Percentiles rank a stretch among this genome's conserved stretches.
Evolutionary conservation across 2,329 filamentous ascomycete genomes (phyloP).

Genomic region (Cercospora sojina): DNA sequence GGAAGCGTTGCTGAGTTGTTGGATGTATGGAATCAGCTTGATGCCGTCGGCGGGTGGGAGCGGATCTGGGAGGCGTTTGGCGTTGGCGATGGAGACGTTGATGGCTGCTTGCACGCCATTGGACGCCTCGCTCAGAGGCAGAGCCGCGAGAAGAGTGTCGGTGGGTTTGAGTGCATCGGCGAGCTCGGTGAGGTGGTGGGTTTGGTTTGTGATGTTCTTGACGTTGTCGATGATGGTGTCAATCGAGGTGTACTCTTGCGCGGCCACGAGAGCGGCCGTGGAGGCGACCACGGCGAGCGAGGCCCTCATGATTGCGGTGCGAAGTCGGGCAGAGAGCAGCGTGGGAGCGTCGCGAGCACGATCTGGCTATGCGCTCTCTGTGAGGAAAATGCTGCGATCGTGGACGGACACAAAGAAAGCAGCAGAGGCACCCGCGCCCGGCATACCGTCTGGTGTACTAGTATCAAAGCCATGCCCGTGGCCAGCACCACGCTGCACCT

Average conservation of each 20-base stretch:
- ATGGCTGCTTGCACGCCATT: conserved; percentile 13
- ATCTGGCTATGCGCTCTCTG: background rate
- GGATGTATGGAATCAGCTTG: conserved; percentile 14
- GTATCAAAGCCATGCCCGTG: background rate
- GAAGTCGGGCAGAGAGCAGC: background rate
- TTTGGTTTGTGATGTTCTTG: conserved; percentile 17
- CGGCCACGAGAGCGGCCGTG: background rate
- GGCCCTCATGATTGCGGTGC: conserved; percentile 1
- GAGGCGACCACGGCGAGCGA: background rate
- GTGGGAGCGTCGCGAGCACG: background rate
- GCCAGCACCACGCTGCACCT: background rate
- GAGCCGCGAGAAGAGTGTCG: conserved; percentile 4
- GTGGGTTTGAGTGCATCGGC: conserved; percentile 5
- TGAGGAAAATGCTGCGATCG: background rate
- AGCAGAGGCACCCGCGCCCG: background rate
- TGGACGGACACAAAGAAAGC: conserved; percentile 1
- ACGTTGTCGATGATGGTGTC: conserved; percentile 17
- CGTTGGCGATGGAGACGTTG: conserved; percentile 12
- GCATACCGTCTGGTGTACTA: background rate
- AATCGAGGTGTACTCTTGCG: conserved; percentile 7
- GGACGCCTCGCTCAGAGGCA: conserved; percentile 8
- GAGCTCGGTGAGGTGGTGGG: conserved; percentile 7
- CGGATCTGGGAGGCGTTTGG: conserved; percentile 8
- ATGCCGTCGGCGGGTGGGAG: conserved; percentile 15
- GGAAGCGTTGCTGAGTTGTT: conserved; percentile 12